phyloP scores from a whole-genome alignment of 2,329 filamentous ascomycete genomes.

The Tolypocladium capitatum region DNA sequence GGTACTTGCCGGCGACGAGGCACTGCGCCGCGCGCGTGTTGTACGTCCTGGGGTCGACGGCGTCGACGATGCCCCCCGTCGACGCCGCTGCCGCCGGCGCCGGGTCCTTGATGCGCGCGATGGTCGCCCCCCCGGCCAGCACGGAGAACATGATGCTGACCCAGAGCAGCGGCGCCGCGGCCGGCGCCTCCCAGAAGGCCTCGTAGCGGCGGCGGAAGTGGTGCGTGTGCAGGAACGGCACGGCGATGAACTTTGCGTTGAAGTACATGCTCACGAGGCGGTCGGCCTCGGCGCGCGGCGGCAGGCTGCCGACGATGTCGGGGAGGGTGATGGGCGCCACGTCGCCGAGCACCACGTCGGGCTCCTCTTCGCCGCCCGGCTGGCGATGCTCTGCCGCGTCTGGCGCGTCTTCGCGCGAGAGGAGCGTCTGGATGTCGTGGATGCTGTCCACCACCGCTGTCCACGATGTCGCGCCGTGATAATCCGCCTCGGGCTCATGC shows the following conservation, averaged over 20 bases:
- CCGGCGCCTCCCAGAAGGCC: conserved; percentile 30
- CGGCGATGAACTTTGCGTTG: conserved; percentile 22
- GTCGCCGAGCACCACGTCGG: conserved; percentile 21
- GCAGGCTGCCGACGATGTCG: conserved; percentile 20
- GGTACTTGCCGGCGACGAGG: conserved; percentile 33
- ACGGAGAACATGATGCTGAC: conserved; percentile 37
- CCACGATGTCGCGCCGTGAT: conserved; percentile 27
- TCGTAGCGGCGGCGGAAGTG: conserved; percentile 36
- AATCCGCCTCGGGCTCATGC: conserved; percentile 8
- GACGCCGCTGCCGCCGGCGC: not conserved
- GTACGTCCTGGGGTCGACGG: conserved; percentile 16
- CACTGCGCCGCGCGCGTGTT: conserved; percentile 28
- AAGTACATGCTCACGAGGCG: conserved; percentile 24
- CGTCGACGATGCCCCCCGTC: not conserved
- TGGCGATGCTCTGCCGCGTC: too few relatives aligned
- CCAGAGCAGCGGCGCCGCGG: conserved; percentile 30
- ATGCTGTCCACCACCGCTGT: conserved; percentile 28
- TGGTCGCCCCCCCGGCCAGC: conserved; percentile 25
- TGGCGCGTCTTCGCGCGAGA: conserved; percentile 12
- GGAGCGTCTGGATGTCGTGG: conserved; percentile 24
- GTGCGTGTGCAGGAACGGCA: conserved; percentile 24
- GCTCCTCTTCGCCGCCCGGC: conserved; percentile 5
- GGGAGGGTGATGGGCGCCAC: conserved; percentile 13
- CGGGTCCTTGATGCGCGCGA: conserved; percentile 18
- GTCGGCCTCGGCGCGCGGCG: conserved; percentile 22